Conservation (phyloP, 2,329 filamentous ascomycete species). For the Hypomyces perniciosus region DNA sequence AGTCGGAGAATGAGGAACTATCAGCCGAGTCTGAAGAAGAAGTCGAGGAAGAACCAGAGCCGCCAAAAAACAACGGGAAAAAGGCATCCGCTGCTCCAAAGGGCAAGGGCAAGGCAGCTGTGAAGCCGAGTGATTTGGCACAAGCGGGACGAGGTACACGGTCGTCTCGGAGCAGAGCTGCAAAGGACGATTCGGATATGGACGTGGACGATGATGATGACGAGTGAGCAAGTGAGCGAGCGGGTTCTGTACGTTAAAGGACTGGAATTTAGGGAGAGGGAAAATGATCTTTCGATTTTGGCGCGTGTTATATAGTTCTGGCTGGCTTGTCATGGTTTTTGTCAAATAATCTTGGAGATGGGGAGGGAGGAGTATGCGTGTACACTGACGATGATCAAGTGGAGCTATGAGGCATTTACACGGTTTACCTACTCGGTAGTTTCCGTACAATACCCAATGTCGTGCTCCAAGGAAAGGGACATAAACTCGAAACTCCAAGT, state of each 20-base stretch:
- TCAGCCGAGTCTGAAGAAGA: constrained; percentile 15
- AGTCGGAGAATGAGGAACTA: constrained; percentile 13
- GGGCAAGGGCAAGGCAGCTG: constrained; percentile 18
- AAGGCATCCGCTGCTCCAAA: constrained; percentile 18
- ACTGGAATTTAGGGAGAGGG: neutral
- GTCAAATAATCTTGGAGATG: too few species aligned
- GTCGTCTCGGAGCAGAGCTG: constrained; percentile 19
- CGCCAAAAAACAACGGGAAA: constrained; percentile 22
- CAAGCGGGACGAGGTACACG: constrained; percentile 19
- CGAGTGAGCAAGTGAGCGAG: neutral
- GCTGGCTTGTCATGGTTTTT: too few species aligned
- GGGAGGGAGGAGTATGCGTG: too few species aligned
- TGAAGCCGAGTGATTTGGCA: constrained; percentile 8
- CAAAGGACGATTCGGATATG: constrained; percentile 28
- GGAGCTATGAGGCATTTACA: too few species aligned
- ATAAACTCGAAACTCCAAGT: too few species aligned
- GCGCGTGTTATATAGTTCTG: neutral
- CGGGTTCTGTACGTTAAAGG: constrained; percentile 4
- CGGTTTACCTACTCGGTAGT: too few species aligned
- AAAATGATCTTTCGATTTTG: neutral
- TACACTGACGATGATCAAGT: too few species aligned
- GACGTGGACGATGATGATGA: constrained; percentile 29
- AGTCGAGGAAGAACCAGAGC: constrained; percentile 19
- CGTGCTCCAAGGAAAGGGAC: too few species aligned
- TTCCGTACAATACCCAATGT: too few species aligned